phyloP scores from a whole-genome alignment of 2,329 filamentous ascomycete species.

The Epicoccum sorghinum region DNA sequence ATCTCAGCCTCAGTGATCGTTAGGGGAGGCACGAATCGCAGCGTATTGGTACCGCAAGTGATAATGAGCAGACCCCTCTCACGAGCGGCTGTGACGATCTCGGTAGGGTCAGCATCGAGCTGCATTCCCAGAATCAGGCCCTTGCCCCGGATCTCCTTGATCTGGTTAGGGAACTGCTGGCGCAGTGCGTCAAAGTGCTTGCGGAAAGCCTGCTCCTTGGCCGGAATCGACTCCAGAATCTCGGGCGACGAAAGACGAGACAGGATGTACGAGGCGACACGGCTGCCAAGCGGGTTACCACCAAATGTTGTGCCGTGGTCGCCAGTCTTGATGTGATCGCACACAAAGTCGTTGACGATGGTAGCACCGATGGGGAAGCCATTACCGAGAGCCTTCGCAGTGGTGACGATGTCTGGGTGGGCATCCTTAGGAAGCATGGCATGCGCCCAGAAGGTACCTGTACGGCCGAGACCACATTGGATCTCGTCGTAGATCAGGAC shows the following conservation, averaged over 20 bases:
- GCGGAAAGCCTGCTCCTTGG: constrained; percentile 68
- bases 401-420: constrained; percentile 92
- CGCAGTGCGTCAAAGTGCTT: constrained; percentile 63
- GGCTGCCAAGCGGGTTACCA: constrained; percentile 84
- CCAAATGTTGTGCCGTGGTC: constrained; percentile 96
- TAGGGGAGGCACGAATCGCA: constrained; percentile 89
- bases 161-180: constrained; percentile 69
- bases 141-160: constrained; percentile 79
- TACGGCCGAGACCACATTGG: constrained; percentile 88
- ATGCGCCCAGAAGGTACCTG: constrained; percentile 91
- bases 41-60: constrained; percentile 88
- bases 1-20: constrained; percentile 83
- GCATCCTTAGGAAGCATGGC: constrained; percentile 73
- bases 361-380: constrained; percentile 94
- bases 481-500: constrained; percentile 96
- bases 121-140: constrained; percentile 90
- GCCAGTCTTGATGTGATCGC: constrained; percentile 71
- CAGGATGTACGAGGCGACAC: constrained; percentile 86
- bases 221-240: constrained; percentile 71
- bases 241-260: constrained; percentile 72
- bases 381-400: constrained; percentile 94
- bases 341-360: constrained; percentile 69
- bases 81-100: constrained; percentile 81
- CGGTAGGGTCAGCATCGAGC: constrained; percentile 72
- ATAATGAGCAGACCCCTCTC: constrained; percentile 90